A percentile compares a stretch with the other conserved stretches of the same genome.
Conservation (phyloP, 2,329 filamentous ascomycete species). For the Ophiostoma novo-ulmi region DNA sequence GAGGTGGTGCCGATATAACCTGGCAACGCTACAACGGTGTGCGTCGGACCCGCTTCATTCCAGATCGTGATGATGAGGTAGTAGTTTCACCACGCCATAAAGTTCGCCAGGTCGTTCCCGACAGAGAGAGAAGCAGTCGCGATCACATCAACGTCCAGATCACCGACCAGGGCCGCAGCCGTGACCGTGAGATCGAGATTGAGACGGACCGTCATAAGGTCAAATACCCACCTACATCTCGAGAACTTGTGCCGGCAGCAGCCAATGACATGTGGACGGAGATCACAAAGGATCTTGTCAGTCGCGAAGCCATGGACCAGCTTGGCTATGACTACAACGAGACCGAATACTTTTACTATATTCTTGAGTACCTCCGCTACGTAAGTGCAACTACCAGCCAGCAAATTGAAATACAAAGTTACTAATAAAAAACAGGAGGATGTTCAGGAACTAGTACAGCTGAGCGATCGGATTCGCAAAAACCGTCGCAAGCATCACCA, state of each 20-base stretch:
- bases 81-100: constrained; percentile 20
- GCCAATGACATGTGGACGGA: constrained; percentile 84
- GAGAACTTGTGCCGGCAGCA: constrained; percentile 36
- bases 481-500: constrained; percentile 52
- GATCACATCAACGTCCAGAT: constrained; percentile 45
- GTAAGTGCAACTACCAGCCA: constrained; percentile 50
- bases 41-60: constrained; percentile 66
- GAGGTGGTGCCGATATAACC: constrained; percentile 67
- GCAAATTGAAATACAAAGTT: not conserved
- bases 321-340: constrained; percentile 86
- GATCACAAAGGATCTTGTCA: constrained; percentile 87
- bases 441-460: constrained; percentile 73
- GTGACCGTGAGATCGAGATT: constrained; percentile 48
- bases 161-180: constrained; percentile 39
- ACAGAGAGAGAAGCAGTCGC: constrained; percentile 30
- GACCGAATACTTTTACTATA: constrained; percentile 82
- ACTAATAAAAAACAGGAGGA: constrained; percentile 64
- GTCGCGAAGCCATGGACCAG: constrained; percentile 78
- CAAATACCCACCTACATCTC: constrained; percentile 26
- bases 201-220: constrained; percentile 49
- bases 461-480: constrained; percentile 76
- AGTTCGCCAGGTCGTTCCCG: constrained; percentile 13
- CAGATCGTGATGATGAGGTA: constrained; percentile 53
- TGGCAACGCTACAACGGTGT: constrained; percentile 78
- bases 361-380: constrained; percentile 83